Evolutionary conservation across 1,284 basidiomycete genomes (phyloP), one percentile per base, ranked within the genome.

Genomic region (Apiotrichum akiyoshidainum): DNA sequence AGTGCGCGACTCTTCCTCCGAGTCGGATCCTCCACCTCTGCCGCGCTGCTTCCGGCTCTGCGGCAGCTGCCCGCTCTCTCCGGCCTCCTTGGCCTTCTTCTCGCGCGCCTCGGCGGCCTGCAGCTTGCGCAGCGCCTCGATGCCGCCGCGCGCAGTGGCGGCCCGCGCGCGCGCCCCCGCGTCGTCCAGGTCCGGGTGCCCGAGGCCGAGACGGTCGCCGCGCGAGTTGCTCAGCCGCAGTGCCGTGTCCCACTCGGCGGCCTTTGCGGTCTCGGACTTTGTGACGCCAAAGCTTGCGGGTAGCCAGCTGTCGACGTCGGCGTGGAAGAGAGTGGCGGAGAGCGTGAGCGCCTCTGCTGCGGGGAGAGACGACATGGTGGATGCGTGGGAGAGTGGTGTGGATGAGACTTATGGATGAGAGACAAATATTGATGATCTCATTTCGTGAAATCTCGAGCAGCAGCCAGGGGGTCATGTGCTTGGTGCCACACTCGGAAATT

Each of bases 241-340:
- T 2, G 61, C 64, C 2, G 51, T 21, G 4, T 63, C 64, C 57
- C 58, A 63, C 14, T 63, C 62, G 11, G 44, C 39, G 4, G 54
- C 49, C 37, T 61, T 59, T 1, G 34, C 51, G 13, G n/a, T 31
- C 12, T 57, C 54, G 35, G 55, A 35, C 37, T 34, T 41, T 16
- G 41, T 12, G 14, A 65, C 46, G 34, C 74, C 74, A 46, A 74
- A 75, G 31, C 55, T 54, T 12, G 64, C 45, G 1, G 74, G 74
- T 13, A 75, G 68, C 74, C 74, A 75, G 9, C 64, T 58, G 52
- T 69, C 67, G 54, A 75, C 67, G 37, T 65, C 64, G 37, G 69
- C 68, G 42, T 69, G 68, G 64, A 73, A 75, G 31, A 72, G 47
- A 8, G 68, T 66, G 6, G 74, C 74, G 47, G 68, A 67, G 19